Evolutionary conservation across 208 protist species (phyloP).

Genomic region (Trypanosoma scelopori): DNA sequence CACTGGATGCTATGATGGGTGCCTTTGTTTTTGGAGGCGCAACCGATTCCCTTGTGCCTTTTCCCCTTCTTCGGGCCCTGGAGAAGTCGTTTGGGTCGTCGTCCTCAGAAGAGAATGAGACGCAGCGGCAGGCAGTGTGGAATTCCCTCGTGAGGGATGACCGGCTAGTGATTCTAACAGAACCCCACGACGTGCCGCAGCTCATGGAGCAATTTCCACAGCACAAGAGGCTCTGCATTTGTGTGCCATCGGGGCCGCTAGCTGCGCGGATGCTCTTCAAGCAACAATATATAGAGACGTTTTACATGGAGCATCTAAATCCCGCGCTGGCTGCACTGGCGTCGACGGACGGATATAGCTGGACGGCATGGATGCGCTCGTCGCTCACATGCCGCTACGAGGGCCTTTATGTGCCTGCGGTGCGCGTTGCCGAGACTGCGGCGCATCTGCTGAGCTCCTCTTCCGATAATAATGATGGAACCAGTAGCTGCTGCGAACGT

Average conservation of each 20-base stretch:
- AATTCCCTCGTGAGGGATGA: slow-evolving; percentile 23
- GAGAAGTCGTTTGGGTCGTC: slow-evolving; percentile 21
- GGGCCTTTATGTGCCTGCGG: slow-evolving; percentile 62
- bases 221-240: slow-evolving; percentile 54
- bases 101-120: background rate
- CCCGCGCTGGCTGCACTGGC: slow-evolving; percentile 28
- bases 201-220: slow-evolving; percentile 27
- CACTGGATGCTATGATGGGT: slow-evolving; percentile 44
- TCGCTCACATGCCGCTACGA: slow-evolving; percentile 82
- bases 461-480: no score
- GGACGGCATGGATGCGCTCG: slow-evolving; percentile 80
- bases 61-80: slow-evolving; percentile 33
- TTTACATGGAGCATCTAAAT: slow-evolving; percentile 38
- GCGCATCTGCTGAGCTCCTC: slow-evolving; percentile 38
- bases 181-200: slow-evolving; percentile 13
- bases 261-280: slow-evolving; percentile 57
- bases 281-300: slow-evolving; percentile 34
- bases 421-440: slow-evolving; percentile 64
- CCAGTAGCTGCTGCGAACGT: slow-evolving; percentile 11
- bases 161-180: slow-evolving; percentile 27
- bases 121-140: slow-evolving; percentile 19
- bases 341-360: slow-evolving; percentile 19
- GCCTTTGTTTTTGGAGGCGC: slow-evolving; percentile 48
- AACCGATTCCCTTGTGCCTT: slow-evolving; percentile 61
- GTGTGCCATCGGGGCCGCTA: slow-evolving; percentile 71